Evolutionary conservation across 495 filamentous ascomycete genomes (phyloP), one percentile per base, ranked within the genome.

Genomic region (Amphirosellinia nigrospora): DNA sequence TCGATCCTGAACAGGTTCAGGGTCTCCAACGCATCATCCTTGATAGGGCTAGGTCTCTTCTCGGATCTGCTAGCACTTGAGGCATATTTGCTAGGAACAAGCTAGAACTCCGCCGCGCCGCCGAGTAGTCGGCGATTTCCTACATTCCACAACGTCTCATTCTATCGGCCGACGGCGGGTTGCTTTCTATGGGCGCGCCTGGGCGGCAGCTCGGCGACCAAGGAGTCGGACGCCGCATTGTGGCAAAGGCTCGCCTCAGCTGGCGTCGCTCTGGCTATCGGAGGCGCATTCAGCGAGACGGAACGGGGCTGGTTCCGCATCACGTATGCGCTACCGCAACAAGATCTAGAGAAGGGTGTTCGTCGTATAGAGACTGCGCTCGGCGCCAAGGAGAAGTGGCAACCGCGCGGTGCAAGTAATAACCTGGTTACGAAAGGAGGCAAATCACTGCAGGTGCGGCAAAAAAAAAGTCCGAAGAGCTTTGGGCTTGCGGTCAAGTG

Each of bases 111-210:
- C 56, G 56, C 4, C 15, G n/a, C 34, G 56, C 56, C 13, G 56
- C 56, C n/a, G 56, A 36, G 32, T 39, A 60, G 34, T 60, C 56
- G 30, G 56, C n/a, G 56, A 60, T 34, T 60, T 60, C 34, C 36
- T 60, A 11, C 56, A 19, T 39, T 36, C 56, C 56, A 60, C 9
- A 39, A 39, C 13, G 36, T 60, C 34, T 36, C 56, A 3, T 60
- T 60, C 56, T 60, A 60, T 6, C 56, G 56, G 56, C 56, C 56
- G 9, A 39, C 34, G n/a, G 56, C 56, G n/a, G 56, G 56, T 34
- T 60, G 56, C 9, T 60, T 60, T 32, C 19, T 60, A 10, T 60
- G 56, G 56, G 56, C 56, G n/a, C 56, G 56, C n/a, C 56, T 60
- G 19, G 56, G 56, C 21, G 56, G 56, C 32, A 36, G n/a, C 34